Evolutionary conservation across 805 yeast species (phyloP), one percentile per base, ranked within the genome.

Genomic region (Candida coleopterorum): DNA sequence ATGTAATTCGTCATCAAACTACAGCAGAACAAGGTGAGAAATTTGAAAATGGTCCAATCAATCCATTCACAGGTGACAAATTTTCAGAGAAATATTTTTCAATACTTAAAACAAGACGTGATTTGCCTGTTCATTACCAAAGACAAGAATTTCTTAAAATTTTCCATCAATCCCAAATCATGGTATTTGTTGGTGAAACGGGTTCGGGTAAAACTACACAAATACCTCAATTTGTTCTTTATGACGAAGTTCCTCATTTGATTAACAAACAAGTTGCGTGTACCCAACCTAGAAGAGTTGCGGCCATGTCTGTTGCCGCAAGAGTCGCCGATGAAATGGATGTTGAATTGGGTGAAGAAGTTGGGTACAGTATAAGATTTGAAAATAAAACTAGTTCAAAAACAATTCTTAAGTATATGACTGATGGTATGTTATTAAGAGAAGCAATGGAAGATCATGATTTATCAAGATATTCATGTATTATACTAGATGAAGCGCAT

Each of bases 191-290:
- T 35, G 98, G 98, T 70, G 98, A 90, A 59, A 90, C 98, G 4
- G 98, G 98, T 68, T 87, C 96, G 21, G 98, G 98, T 76, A 90
- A 90, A 62, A 90, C 97, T 18, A 90, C 98, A 1, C 98, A 90
- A 66, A 89, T 90, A 45, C 97, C 98, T 3, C 98, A 90, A 63
- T 93, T 89, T 62, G 96, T 90, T 16, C 66, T 81, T 34, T 87
- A 77, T 52, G 97, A 93, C 57, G 97, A 89, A 49, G 75, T 90
- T 74, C 96, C 97, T 12, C 96, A 87, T 52, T 67, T 87, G 47
- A 64, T 66, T 35, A 89, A 90, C 4, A 79, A 79, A 11, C 90
- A 81, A 62, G 90, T 90, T 37, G 97, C 96, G 1, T 89, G 96
- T 78, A 89, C 97, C 0, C 90, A 79, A 62, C 98, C 98, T 12